Evolutionary conservation across 352 stramenopile genomes (phyloP).

Genomic region (Pythium coloratum): DNA sequence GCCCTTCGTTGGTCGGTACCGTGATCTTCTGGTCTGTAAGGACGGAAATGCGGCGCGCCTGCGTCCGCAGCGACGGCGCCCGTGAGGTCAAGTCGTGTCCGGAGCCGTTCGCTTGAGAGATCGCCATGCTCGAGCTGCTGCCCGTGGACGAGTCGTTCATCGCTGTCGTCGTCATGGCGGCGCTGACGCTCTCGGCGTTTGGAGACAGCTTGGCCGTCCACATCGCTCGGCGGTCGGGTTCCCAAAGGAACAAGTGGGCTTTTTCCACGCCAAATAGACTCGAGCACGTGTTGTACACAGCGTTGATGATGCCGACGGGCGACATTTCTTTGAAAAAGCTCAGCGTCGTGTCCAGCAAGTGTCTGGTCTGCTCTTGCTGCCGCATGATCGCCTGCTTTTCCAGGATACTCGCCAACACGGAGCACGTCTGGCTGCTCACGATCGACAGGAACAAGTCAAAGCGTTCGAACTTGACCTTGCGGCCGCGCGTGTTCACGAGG

Average conservation of each 20-base stretch:
- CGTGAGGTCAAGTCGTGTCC: neutral
- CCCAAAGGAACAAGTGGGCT: constrained; percentile 69
- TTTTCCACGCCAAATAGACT: constrained; percentile 66
- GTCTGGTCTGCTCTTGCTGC: constrained; percentile 62
- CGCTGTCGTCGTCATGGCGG: constrained; percentile 5
- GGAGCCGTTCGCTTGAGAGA: neutral
- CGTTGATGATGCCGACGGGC: constrained; percentile 74
- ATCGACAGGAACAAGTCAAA: constrained; percentile 82
- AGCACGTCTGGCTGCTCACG: constrained; percentile 63
- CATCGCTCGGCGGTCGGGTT: constrained; percentile 49
- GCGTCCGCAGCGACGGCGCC: constrained; percentile 20
- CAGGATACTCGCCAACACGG: constrained; percentile 65
- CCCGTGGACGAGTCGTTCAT: neutral
- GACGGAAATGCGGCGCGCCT: constrained; percentile 57
- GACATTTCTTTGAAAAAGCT: constrained; percentile 85
- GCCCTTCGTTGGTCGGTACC: constrained; percentile 46
- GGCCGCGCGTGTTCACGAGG: constrained; percentile 68
- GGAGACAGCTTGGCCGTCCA: constrained; percentile 71
- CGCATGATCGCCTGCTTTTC: constrained; percentile 66
- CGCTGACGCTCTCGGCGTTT: constrained; percentile 17
- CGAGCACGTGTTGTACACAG: constrained; percentile 73
- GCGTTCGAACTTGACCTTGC: constrained; percentile 58
- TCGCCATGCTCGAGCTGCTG: neutral
- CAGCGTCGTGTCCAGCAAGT: constrained; percentile 71
- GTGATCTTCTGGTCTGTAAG: constrained; percentile 59